Evolutionary conservation across 345 rosid species (phyloP), one percentile per base, ranked within the genome.

Genomic region (Linum usitatissimum): DNA sequence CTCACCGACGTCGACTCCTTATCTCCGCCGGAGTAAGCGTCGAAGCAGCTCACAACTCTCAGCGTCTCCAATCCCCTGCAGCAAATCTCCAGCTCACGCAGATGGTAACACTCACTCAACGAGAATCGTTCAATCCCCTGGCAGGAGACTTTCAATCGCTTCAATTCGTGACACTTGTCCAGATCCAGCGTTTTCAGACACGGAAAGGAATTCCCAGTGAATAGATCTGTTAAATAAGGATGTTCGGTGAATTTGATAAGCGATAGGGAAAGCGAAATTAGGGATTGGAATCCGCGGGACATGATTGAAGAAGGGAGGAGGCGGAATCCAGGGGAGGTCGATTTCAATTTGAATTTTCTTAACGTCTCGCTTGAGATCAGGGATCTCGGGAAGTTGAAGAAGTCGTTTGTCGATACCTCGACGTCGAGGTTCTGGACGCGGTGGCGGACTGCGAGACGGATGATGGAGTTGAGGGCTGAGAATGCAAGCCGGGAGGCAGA

Each of bases 361-460:
- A 86, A 39, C 9, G 80, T 63, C 14, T 82, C 87, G 54, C 91
- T 86, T 0, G 73, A 66, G 0, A 85, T 70, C 15, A 83, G 80
- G 20, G 86, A 75, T 9, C 88, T 77, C 13, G 98, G 96, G 69
- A 91, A 78, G 56, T 91, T 88, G 72, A 88, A 88, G 68, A 76
- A 83, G 57, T 84, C 94, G 9, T 82, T 79, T 0, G 97, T 91
- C 59, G 80, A 73, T 10, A 91, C 91, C 65, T 91, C 90, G 0
- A 86, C 73, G 67, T 91, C 92, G 12, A 91, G 86, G 62, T 85
- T 75, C 62, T 73, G 83, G 19, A 88, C 96, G 15, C 82, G 79
- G 7, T 76, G 81, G 53, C 90, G 68, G 15, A 91, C 64, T 49
- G 96, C 98, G 45, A 78, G 66, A 12, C 95, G 95, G 59, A 91